These are phyloP conservation scores for Colletotrichum sp. DNA, from an alignment of 2,329 filamentous ascomycete genomes.

Conservation along the genomic window DNA sequence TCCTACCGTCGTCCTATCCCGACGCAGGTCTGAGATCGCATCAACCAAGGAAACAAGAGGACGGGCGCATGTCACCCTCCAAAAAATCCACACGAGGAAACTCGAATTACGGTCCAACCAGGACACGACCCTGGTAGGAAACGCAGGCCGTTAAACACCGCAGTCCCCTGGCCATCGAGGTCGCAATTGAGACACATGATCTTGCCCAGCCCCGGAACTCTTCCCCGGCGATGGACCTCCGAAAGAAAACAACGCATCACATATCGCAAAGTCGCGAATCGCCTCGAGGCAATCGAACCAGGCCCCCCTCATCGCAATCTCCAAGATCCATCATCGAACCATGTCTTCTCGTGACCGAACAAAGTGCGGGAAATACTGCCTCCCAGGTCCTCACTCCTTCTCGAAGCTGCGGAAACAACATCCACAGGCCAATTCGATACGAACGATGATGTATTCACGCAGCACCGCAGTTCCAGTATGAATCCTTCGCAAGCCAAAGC, in stretches of 20 bases:
- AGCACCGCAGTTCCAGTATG: neutral
- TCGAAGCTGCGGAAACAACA: neutral
- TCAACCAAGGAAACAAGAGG: neutral
- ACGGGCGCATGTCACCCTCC: neutral
- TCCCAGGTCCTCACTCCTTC: neutral
- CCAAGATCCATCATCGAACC: neutral
- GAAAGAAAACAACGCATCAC: neutral
- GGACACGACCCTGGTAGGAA: neutral
- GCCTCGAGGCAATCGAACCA: neutral
- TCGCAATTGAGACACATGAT: neutral
- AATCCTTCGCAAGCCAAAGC: neutral
- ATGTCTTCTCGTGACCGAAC: neutral
- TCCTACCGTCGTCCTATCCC: neutral
- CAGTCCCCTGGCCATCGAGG: neutral
- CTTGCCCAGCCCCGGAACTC: neutral
- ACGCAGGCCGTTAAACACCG: neutral
- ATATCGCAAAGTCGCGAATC: neutral
- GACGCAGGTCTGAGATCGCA: neutral
- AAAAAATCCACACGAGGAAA: neutral
- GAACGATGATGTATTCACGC: neutral
- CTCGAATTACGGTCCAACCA: neutral
- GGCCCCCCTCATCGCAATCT: neutral
- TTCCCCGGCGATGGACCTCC: neutral
- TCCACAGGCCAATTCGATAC: neutral
- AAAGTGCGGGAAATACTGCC: neutral